A percentile compares a stretch with the other conserved stretches of the same genome.
These are phyloP conservation scores for Chlamydomonas schloesseri DNA, from an alignment of 139 green algal species.

Conservation along the genomic window DNA sequence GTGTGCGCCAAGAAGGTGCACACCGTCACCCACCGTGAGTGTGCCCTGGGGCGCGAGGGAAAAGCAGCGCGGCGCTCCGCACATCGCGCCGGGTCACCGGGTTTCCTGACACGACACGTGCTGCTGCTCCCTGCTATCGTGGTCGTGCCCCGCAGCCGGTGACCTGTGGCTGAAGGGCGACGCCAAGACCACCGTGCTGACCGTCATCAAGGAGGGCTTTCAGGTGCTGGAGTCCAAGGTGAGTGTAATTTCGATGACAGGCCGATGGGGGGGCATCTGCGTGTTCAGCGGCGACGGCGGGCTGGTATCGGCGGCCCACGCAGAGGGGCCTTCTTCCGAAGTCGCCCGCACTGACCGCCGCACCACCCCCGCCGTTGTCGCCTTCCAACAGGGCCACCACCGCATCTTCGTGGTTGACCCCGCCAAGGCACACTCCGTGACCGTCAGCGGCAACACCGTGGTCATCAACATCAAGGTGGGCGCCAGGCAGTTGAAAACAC, in stretches of 20 bases:
- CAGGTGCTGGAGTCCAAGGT: constrained; percentile 56
- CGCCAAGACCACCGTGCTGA: constrained; percentile 52
- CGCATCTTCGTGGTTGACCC: constrained; percentile 61
- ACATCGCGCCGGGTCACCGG: no score
- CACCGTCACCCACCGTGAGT: constrained; percentile 44
- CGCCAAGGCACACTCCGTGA: constrained; percentile 45
- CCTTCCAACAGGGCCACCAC: constrained; percentile 62
- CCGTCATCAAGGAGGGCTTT: constrained; percentile 53
- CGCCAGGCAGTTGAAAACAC: no score
- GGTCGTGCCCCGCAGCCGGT: constrained; percentile 6
- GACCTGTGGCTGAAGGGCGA: constrained; percentile 57
- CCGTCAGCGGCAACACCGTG: constrained; percentile 14
- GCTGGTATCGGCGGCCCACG: no score
- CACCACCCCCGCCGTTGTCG: no score
- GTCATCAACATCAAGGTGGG: constrained; percentile 56
- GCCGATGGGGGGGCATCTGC: no score
- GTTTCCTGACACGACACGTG: no score
- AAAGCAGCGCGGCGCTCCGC: no score
- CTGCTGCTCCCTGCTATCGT: not conserved
- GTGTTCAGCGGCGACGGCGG: no score
- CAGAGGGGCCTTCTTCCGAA: no score
- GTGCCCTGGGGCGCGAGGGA: no score
- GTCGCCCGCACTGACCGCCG: no score
- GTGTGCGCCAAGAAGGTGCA: constrained; percentile 34
- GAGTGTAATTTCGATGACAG: no score